A percentile compares a stretch with the other conserved stretches of the same genome.
Conservation (phyloP, 768 basidiomycete species). For the Coprinopsis sp. region DNA sequence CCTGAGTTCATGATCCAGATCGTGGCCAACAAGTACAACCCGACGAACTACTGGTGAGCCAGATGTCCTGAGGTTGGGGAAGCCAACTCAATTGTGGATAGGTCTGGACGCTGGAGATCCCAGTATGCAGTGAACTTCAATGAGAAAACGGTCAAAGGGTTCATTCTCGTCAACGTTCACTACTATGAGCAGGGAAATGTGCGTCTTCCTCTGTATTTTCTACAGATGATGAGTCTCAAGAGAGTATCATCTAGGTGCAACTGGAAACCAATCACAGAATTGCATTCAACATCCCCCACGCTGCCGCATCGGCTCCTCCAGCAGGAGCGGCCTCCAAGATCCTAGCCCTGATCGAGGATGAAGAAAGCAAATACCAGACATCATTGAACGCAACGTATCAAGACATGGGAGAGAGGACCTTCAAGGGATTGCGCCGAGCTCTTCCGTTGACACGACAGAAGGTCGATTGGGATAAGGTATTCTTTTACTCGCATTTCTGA, state of each 20-base stretch:
- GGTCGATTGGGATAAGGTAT: conserved; percentile 92
- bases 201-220: conserved; percentile 17
- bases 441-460: conserved; percentile 91
- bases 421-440: conserved; percentile 86
- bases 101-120: conserved; percentile 96
- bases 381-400: conserved; percentile 80
- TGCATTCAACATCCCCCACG: conserved; percentile 58
- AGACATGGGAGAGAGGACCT: conserved; percentile 89
- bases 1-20: conserved; percentile 66
- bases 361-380: conserved; percentile 75
- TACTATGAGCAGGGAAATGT: conserved; percentile 99
- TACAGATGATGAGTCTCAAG: not conserved
- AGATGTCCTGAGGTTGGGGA: not conserved
- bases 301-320: conserved; percentile 49
- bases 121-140: conserved; percentile 72
- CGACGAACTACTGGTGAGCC: conserved; percentile 81
- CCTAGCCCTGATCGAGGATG: conserved; percentile 74
- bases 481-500: not conserved
- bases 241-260: conserved; percentile 63
- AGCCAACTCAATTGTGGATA: conserved; percentile 23
- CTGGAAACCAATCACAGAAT: conserved; percentile 70
- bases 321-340: conserved; percentile 60
- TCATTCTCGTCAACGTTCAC: conserved; percentile 81
- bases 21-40: conserved; percentile 96
- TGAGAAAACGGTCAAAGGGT: conserved; percentile 60